These are phyloP conservation scores for Cylindrotheca fusiformis DNA, from an alignment of 108 stramenopile species.

Conservation along the genomic window DNA sequence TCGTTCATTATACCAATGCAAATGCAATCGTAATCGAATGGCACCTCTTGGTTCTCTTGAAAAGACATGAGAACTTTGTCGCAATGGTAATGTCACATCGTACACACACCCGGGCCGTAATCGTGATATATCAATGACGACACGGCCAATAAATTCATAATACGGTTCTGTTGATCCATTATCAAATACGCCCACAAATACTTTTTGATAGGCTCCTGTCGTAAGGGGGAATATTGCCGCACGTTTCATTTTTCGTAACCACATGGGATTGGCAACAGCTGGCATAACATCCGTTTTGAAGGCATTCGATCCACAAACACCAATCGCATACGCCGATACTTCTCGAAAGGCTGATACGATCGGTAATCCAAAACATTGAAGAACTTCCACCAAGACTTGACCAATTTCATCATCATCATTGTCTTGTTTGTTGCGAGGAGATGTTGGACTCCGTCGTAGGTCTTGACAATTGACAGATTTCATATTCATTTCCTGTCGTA, in stretches of 20 bases:
- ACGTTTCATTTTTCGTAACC: conserved; percentile 44
- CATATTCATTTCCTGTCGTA: conserved; percentile 43
- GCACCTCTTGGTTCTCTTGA: conserved; percentile 43
- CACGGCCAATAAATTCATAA: conserved; percentile 65
- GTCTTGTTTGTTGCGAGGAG: conserved; percentile 30
- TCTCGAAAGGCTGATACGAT: conserved; percentile 38
- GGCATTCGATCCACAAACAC: conserved; percentile 55
- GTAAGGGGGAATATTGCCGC: conserved; percentile 62
- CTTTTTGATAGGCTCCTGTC: conserved; percentile 33
- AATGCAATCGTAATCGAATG: conserved; percentile 55
- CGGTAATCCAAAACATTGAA: conserved; percentile 64
- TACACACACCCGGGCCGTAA: conserved; percentile 57
- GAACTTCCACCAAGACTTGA: conserved; percentile 47
- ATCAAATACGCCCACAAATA: conserved; percentile 52
- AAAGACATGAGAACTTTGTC: conserved; percentile 52
- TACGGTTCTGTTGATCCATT: conserved; percentile 1
- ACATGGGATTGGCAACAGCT: conserved; percentile 46
- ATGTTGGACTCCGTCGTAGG: conserved; percentile 6
- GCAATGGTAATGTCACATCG: conserved; percentile 56
- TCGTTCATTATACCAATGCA: conserved; percentile 53
- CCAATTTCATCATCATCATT: conserved; percentile 62
- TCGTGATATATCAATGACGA: conserved; percentile 54
- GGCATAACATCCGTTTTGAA: conserved; percentile 72
- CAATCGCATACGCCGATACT: conserved; percentile 54
- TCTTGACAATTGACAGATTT: conserved; percentile 37